Conservation (phyloP, 78 protist genomes). For the Neovahlkampfia damariscottae region DNA sequence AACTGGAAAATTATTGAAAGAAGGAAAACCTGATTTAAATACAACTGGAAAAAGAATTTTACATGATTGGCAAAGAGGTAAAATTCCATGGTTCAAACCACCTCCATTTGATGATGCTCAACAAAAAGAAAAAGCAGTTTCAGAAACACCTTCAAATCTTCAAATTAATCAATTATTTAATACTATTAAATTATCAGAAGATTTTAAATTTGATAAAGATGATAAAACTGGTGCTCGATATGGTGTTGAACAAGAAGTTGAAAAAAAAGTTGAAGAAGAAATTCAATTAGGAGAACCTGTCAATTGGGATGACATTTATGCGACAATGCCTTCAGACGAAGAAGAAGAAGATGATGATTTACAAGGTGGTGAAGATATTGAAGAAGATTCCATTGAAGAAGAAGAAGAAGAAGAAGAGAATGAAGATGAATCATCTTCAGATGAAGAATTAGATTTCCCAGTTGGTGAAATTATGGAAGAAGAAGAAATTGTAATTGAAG, state of each 20-base stretch:
- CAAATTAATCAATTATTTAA: not conserved
- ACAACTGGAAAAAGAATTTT: constrained; percentile 75
- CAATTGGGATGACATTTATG: constrained; percentile 7
- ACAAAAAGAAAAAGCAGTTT: not conserved
- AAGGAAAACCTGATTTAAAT: constrained; percentile 74
- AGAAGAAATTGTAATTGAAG: no score
- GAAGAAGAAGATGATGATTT: constrained; percentile 2
- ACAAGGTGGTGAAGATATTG: not conserved
- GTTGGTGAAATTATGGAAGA: no score
- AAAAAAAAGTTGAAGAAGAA: constrained; percentile 1
- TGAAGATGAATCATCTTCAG: no score
- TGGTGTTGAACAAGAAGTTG: not conserved
- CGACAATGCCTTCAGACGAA: not conserved
- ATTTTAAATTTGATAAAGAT: not conserved
- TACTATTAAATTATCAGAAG: not conserved
- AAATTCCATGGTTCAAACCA: constrained; percentile 73
- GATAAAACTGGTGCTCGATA: not conserved
- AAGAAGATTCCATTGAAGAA: not conserved
- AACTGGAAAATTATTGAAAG: constrained; percentile 57
- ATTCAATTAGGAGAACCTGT: no score
- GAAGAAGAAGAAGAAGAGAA: not conserved
- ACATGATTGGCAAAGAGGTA: constrained; percentile 85
- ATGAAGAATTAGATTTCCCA: no score
- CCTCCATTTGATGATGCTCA: constrained; percentile 61
- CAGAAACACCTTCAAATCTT: not conserved